Percentiles rank a stretch among this genome's conserved stretches.
These are phyloP conservation scores for Caryopteris hybrid DNA, from an alignment of 305 asterid genomes.

Conservation along the genomic window DNA sequence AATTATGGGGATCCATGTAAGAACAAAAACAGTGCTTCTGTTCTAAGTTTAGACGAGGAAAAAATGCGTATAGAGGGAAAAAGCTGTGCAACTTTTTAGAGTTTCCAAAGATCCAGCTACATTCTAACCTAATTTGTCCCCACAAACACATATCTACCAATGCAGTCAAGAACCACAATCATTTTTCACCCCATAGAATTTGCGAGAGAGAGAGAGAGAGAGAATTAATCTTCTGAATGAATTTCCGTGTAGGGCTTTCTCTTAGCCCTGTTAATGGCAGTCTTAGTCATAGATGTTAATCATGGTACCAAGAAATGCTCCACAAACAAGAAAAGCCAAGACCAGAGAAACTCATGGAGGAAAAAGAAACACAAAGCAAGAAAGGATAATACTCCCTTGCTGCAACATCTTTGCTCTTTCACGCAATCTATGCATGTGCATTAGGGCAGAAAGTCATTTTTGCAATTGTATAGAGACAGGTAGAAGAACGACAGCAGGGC, in stretches of 20 bases:
- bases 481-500: background rate
- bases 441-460: background rate
- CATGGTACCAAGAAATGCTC: background rate
- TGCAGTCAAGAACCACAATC: no score
- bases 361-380: background rate
- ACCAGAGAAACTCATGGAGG: background rate
- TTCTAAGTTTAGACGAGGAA: background rate
- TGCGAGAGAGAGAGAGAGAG: background rate
- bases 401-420: background rate
- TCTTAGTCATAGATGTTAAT: constrained; percentile 5
- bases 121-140: constrained; percentile 21
- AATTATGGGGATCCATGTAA: constrained; percentile 18
- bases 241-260: constrained; percentile 14
- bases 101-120: constrained; percentile 20
- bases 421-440: background rate
- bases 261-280: constrained; percentile 10
- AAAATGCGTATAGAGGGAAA: background rate
- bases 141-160: constrained; percentile 9
- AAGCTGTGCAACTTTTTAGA: constrained; percentile 18
- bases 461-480: background rate
- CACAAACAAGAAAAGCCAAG: background rate
- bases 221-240: background rate
- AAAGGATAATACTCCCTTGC: background rate
- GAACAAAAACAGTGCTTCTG: constrained; percentile 13
- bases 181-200: background rate